Percentiles rank a stretch among this genome's conserved stretches.
Conservation (phyloP, 192 early-diverging fungal species). For the Funneliformis mosseae region DNA sequence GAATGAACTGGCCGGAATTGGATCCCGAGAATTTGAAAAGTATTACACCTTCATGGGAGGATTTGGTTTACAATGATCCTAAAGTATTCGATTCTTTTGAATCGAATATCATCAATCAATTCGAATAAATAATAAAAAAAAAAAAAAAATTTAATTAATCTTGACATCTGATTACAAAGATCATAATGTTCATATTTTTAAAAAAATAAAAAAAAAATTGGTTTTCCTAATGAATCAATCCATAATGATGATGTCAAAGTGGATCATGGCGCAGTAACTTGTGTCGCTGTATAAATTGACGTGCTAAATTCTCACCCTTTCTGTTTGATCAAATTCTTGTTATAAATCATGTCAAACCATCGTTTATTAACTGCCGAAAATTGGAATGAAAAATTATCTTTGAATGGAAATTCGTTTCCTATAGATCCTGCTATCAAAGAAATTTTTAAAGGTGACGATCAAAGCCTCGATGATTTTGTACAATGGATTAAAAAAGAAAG, state of each 20-base stretch:
- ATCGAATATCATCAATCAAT: neutral
- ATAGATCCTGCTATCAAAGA: neutral
- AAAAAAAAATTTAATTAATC: no score
- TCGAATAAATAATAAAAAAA: neutral
- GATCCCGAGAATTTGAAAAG: conserved; percentile 52
- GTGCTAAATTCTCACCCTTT: no score
- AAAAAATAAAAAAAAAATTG: no score
- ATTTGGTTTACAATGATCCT: conserved; percentile 34
- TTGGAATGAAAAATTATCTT: neutral
- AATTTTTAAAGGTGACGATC: neutral
- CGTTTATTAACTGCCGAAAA: neutral
- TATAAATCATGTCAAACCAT: neutral
- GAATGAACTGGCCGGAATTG: conserved; percentile 48
- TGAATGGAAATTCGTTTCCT: neutral
- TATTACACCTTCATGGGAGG: conserved; percentile 45
- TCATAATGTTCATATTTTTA: no score
- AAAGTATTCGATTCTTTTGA: neutral
- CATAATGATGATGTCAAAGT: no score
- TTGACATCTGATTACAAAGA: no score
- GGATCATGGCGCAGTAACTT: neutral
- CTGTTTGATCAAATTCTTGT: neutral
- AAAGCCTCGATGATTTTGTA: neutral
- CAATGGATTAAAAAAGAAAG: neutral
- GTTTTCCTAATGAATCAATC: no score
- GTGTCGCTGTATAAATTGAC: neutral